Base-by-base conservation (phyloP, 2,329 filamentous ascomycete species). In the Xylariales sp. region DNA sequence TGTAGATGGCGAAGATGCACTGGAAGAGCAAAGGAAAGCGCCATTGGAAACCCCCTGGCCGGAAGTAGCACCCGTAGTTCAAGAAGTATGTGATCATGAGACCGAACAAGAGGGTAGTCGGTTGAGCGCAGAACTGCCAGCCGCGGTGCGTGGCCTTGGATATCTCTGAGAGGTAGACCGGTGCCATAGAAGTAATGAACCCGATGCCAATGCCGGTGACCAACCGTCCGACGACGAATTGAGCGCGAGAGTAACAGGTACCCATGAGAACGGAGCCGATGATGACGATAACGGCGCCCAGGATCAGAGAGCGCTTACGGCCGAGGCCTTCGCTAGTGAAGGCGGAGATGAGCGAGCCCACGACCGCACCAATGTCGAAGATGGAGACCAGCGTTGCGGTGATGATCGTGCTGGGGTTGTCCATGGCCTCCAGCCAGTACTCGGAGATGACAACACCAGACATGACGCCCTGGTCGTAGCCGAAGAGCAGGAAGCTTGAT, bases 41-140 rank as follows among this genome's bases (percentile, higher is more conserved):
- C 37, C 37, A 40, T 19, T 37, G 25, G 11, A 37, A 37, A 2
- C 16, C 5, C 5, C 4, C 21, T 19, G 8, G 14, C 20, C 30
- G 30, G 13, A 27, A n/a, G 4, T 24, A 24, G 11, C 35, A 38
- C 28, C 40, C 43, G 29, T 43, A 46, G 38, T 46, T 41, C 18
- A 33, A 33, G 59, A 59, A 65, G 42, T 64, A 64, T 5, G 66
- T 65, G n/a, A 72, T 61, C 34, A 64, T 63, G 11, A 70, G 58
- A 0, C 67, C 67, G 6, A 72, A 53, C 25, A 69, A 69, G 1
- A 65, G 67, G 21, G 69, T 59, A 5, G 63, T 69, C 5, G 66
- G 66, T 38, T 68, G 68, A 3, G 72, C 68, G 15, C 70, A 71
- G 28, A 77, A 68, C 17, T 73, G 53, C 35, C 62, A 59, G 21